phyloP scores from a whole-genome alignment of 225 moss, liverwort and hornwort species.

The Ulota crispa region DNA sequence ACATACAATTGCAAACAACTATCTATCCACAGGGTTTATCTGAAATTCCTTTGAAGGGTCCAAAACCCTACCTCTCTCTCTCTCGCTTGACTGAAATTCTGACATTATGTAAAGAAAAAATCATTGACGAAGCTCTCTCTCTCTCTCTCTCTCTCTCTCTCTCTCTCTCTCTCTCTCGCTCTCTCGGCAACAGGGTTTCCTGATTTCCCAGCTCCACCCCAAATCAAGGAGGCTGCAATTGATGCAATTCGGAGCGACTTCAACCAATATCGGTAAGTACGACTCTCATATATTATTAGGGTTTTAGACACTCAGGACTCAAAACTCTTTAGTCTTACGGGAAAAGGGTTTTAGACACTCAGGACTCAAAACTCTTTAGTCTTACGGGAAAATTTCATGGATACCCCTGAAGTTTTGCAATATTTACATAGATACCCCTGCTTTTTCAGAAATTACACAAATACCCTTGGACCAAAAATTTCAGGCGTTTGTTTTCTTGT shows the following conservation, averaged over 20 bases:
- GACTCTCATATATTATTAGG: background rate
- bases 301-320: background rate
- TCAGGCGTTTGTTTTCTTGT: too few species aligned
- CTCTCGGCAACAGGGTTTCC: constrained; percentile 62
- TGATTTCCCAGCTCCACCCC: constrained; percentile 80
- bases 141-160: background rate
- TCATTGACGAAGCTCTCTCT: background rate
- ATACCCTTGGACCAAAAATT: too few species aligned
- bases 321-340: background rate
- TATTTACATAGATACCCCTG: too few species aligned
- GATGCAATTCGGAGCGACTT: constrained; percentile 70
- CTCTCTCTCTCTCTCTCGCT: too few species aligned
- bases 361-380: too few species aligned
- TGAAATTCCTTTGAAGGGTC: too few species aligned
- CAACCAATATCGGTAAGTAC: constrained; percentile 79
- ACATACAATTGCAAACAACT: background rate
- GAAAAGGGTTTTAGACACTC: too few species aligned
- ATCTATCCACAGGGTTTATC: background rate
- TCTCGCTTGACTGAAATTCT: background rate
- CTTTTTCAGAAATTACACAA: too few species aligned
- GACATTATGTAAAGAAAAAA: background rate
- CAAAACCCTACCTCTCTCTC: too few species aligned
- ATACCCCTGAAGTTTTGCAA: too few species aligned
- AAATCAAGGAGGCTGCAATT: constrained; percentile 77
- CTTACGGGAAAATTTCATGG: too few species aligned